phyloP scores from a whole-genome alignment of 495 filamentous ascomycete genomes.

The Aspergillus nanangensis region DNA sequence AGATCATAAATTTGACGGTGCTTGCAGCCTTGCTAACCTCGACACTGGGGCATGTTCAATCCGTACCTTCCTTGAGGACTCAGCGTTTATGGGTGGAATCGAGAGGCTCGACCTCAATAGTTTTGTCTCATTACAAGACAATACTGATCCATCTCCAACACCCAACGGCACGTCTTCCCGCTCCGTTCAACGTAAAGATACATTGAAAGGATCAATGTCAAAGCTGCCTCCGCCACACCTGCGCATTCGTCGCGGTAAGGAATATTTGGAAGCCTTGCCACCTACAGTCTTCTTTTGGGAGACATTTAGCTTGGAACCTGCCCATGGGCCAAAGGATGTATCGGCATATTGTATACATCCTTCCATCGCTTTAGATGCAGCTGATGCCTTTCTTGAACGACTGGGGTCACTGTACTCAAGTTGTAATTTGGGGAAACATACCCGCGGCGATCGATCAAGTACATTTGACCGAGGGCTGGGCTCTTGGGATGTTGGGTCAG shows the following conservation, averaged over 20 bases:
- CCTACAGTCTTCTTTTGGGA: constrained; percentile 88
- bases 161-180: constrained; percentile 13
- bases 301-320: constrained; percentile 75
- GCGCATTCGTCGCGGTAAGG: constrained; percentile 71
- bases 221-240: constrained; percentile 59
- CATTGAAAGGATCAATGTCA: constrained; percentile 24
- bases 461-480: constrained; percentile 57
- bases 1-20: constrained; percentile 30
- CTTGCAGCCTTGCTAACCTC: constrained; percentile 24
- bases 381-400: constrained; percentile 65
- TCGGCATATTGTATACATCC: constrained; percentile 79
- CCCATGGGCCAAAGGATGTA: constrained; percentile 74
- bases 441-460: constrained; percentile 46
- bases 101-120: constrained; percentile 34
- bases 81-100: constrained; percentile 23
- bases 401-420: constrained; percentile 72
- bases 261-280: constrained; percentile 70
- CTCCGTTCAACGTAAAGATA: constrained; percentile 24
- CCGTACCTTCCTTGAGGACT: constrained; percentile 25
- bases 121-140: constrained; percentile 35
- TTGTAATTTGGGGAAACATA: constrained; percentile 71
- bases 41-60: constrained; percentile 23
- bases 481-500: constrained; percentile 36
- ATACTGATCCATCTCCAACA: constrained; percentile 7
- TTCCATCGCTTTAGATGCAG: constrained; percentile 49